Evolutionary conservation across 106 monocot genomes (phyloP).

Genomic region (Gastrodia elata): DNA sequence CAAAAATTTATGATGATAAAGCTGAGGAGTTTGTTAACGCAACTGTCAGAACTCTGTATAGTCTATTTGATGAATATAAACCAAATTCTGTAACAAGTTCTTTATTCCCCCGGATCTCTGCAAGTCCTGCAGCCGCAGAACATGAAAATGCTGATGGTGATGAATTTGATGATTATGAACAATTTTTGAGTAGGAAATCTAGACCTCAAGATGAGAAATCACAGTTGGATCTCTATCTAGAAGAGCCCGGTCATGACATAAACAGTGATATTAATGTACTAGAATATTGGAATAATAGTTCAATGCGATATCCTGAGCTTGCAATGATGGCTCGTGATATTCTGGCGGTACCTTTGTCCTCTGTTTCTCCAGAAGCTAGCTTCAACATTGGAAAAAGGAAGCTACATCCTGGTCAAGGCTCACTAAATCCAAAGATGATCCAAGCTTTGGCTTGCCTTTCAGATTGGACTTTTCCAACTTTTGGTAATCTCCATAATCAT

Average conservation of each 20-base stretch:
- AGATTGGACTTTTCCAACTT: conserved; percentile 1
- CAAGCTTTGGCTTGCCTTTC: conserved; percentile 16
- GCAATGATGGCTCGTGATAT: conserved; percentile 13
- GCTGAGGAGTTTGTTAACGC: conserved; percentile 5
- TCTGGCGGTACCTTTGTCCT: conserved; percentile 2
- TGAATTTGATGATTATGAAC: conserved; percentile 15
- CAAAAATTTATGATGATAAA: conserved; percentile 9
- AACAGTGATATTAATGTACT: conserved; percentile 4
- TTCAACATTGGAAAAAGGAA: conserved; percentile 6
- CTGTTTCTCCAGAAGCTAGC: conserved; percentile 8
- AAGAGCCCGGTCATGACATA: conserved; percentile 7
- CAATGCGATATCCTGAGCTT: conserved; percentile 10
- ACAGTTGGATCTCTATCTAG: conserved; percentile 10
- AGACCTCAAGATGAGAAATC: conserved; percentile 9
- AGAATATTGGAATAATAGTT: conserved; percentile 2
- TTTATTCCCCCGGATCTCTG: neutral
- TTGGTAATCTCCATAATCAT: conserved; percentile 1
- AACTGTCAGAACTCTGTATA: conserved; percentile 5
- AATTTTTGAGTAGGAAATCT: conserved; percentile 2
- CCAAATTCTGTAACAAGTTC: neutral
- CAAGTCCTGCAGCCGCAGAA: neutral
- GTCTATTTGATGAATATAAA: conserved; percentile 8
- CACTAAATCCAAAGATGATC: conserved; percentile 2
- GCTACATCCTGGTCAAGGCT: conserved; percentile 3
- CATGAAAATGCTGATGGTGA: neutral